Evolutionary conservation across 2,329 filamentous ascomycete genomes (phyloP).

Genomic region (Cercospora berteroae): DNA sequence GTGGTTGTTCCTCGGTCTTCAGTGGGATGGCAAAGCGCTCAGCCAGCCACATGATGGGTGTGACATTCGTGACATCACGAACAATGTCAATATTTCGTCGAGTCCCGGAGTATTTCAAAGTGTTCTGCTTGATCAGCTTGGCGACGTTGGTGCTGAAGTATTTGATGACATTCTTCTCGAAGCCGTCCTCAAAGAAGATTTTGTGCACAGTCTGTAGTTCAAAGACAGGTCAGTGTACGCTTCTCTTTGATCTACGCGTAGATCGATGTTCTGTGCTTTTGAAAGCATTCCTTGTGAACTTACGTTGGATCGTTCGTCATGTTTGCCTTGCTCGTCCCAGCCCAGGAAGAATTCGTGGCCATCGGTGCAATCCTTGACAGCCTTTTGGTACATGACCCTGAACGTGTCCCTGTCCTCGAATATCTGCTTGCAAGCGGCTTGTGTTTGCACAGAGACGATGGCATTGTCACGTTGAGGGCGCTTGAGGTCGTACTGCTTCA

Average conservation of each 20-base stretch:
- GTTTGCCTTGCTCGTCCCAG: slow-evolving; percentile 45
- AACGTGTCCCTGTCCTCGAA: slow-evolving; percentile 53
- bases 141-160: slow-evolving; percentile 47
- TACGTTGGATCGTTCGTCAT: slow-evolving; percentile 41
- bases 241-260: not conserved
- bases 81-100: slow-evolving; percentile 54
- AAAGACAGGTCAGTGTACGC: slow-evolving; percentile 18
- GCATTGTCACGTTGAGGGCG: slow-evolving; percentile 38
- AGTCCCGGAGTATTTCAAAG: slow-evolving; percentile 47
- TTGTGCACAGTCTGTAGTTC: slow-evolving; percentile 41
- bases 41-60: slow-evolving; percentile 62
- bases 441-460: slow-evolving; percentile 51
- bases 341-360: slow-evolving; percentile 51
- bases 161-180: slow-evolving; percentile 45
- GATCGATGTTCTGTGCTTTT: not conserved
- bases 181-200: slow-evolving; percentile 47
- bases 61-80: slow-evolving; percentile 67
- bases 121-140: slow-evolving; percentile 48
- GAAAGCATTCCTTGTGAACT: not conserved
- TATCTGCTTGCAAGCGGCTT: slow-evolving; percentile 51
- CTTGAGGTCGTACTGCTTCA: slow-evolving; percentile 48
- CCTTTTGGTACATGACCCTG: slow-evolving; percentile 43
- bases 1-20: slow-evolving; percentile 60
- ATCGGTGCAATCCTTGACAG: slow-evolving; percentile 40
- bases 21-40: slow-evolving; percentile 65